Evolutionary conservation across 495 filamentous ascomycete species (phyloP).

Genomic region (Penicillium egyptiacum): DNA sequence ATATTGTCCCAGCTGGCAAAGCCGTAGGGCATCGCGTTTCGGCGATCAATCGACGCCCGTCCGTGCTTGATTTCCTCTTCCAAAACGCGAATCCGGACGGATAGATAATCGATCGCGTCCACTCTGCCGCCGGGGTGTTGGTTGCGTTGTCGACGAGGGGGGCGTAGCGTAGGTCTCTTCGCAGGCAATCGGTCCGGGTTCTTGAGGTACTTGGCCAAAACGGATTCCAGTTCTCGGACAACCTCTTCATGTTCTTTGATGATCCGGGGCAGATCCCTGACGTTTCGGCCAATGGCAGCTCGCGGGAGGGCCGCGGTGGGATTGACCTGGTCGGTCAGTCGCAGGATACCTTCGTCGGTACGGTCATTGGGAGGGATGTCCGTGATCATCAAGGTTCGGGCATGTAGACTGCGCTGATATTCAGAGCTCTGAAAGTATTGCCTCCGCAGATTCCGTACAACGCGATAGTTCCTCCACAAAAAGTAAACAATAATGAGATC

Average conservation of each 20-base stretch:
- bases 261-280: constrained; percentile 79
- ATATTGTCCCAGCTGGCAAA: constrained; percentile 93
- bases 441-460: constrained; percentile 66
- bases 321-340: constrained; percentile 71
- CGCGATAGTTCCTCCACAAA: constrained; percentile 87
- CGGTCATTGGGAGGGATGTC: constrained; percentile 73
- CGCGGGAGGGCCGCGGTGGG: constrained; percentile 74
- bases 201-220: constrained; percentile 85
- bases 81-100: constrained; percentile 75
- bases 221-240: constrained; percentile 77
- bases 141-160: constrained; percentile 65
- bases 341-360: constrained; percentile 82
- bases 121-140: constrained; percentile 55
- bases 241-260: constrained; percentile 80
- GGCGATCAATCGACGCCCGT: constrained; percentile 75
- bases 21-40: constrained; percentile 85
- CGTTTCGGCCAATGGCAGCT: constrained; percentile 84
- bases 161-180: constrained; percentile 74
- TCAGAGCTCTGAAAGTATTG: constrained; percentile 84
- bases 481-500: constrained; percentile 74
- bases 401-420: constrained; percentile 84
- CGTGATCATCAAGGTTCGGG: constrained; percentile 88
- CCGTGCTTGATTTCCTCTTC: constrained; percentile 83
- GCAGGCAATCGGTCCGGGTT: constrained; percentile 78
- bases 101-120: constrained; percentile 93